Evolutionary conservation across 768 basidiomycete species (phyloP), one percentile per base, ranked within the genome.

Genomic region (Pleurotus sapidus): DNA sequence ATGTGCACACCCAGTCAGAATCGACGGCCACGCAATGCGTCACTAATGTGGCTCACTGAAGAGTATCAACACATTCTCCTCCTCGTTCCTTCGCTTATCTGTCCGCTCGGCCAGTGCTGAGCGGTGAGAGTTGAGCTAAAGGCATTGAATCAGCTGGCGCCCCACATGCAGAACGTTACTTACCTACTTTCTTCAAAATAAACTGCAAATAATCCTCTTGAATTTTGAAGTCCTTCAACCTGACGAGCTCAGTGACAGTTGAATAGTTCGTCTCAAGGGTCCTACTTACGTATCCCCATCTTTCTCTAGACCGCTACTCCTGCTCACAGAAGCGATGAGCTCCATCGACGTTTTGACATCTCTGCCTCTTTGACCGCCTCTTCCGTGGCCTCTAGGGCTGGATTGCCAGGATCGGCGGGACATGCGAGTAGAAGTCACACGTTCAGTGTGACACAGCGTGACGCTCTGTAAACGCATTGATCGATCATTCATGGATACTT

Each of bases 281-380:
- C 38, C 15, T 39, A 47, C 89, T 79, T 70, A 92, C 90, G 81
- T 78, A 71, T 91, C 86, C 39, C 90, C 89, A 59, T 84, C 88
- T 61, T 81, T 84, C 62, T 87, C 86, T 23, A 91, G 66, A 8
- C 90, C 89, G 61, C 89, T 86, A 63, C 88, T 89, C 40, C 90
- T 78, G 65, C 89, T 91, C 47, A 91, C 82, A 1, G 88, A 88
- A 1, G 89, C 79, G 48, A 91, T 80, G 49, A 80, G 71, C 57
- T 88, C 83, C 84, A 90, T 86, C 18, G 51, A 42, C 24, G 15
- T n/a, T 42, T 54, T 40, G 37, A n/a, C 39, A 42, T 25, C 51
- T 42, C 51, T 18, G 15, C 37, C 51, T 8, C 51, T 37, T 7
- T 23, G 20, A 5, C 49, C 49, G 34, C 49, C 49, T 9, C 27